Percentiles rank a stretch among this genome's conserved stretches.
These are phyloP conservation scores for Phytophthora lateralis DNA, from an alignment of 352 stramenopile genomes.

Conservation along the genomic window DNA sequence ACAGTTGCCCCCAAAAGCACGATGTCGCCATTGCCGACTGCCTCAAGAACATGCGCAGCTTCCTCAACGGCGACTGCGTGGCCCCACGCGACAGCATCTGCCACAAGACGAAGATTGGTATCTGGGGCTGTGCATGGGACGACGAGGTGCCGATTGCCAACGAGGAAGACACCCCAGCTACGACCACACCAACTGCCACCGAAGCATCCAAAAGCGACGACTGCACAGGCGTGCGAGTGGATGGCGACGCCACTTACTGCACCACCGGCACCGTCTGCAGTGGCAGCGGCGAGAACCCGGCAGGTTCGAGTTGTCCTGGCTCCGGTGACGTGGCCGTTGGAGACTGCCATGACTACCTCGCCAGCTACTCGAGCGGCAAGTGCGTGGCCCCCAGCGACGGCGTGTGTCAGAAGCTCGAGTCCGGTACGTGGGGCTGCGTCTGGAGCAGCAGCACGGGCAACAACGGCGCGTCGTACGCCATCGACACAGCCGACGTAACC, in stretches of 20 bases:
- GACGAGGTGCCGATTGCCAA: constrained; percentile 1
- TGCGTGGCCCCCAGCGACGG: constrained; percentile 51
- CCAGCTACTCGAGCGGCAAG: constrained; percentile 47
- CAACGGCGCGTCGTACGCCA: constrained; percentile 13
- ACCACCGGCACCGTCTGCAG: constrained; percentile 55
- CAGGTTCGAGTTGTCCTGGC: constrained; percentile 48
- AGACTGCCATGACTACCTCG: constrained; percentile 51
- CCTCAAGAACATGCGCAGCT: constrained; percentile 31
- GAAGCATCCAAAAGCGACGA: background rate
- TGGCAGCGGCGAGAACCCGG: constrained; percentile 39
- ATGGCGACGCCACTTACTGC: constrained; percentile 71
- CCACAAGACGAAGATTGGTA: constrained; percentile 13
- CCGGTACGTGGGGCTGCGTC: constrained; percentile 62
- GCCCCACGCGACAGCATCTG: constrained; percentile 33
- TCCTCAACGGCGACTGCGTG: constrained; percentile 28
- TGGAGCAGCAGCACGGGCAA: constrained; percentile 20
- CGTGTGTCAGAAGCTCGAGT: constrained; percentile 53
- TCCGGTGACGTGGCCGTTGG: constrained; percentile 51
- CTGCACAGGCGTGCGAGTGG: constrained; percentile 56
- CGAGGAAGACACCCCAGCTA: background rate
- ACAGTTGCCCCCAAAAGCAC: constrained; percentile 35
- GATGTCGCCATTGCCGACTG: constrained; percentile 39
- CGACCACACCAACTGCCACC: background rate
- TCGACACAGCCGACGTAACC: constrained; percentile 15
- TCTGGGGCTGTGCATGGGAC: constrained; percentile 38